Evolutionary conservation across 495 filamentous ascomycete genomes (phyloP).

Genomic region (Penicillium fimorum): DNA sequence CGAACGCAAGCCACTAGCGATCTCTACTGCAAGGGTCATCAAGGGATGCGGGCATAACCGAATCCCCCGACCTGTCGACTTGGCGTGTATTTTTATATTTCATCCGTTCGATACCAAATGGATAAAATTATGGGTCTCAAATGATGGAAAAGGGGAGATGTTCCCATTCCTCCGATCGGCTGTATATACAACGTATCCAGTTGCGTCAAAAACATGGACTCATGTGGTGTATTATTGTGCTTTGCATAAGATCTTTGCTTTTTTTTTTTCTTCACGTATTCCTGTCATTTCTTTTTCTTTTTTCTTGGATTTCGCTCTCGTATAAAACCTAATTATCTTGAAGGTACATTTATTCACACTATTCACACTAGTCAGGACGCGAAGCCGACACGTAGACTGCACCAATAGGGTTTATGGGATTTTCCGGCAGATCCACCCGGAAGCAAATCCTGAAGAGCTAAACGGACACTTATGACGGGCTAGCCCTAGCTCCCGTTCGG

Average conservation of each 20-base stretch:
- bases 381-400: background rate
- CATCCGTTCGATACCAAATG: background rate
- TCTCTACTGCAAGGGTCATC: conserved; percentile 10
- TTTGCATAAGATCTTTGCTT: background rate
- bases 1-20: background rate
- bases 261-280: background rate
- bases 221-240: background rate
- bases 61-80: conserved; percentile 10
- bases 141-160: background rate
- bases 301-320: background rate
- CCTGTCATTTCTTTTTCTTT: background rate
- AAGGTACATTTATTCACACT: background rate
- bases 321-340: no score
- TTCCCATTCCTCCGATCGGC: background rate
- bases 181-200: background rate
- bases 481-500: background rate
- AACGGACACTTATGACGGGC: background rate
- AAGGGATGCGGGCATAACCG: conserved; percentile 5
- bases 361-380: background rate
- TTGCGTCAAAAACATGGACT: background rate
- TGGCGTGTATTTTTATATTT: conserved; percentile 1
- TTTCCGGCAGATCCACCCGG: background rate
- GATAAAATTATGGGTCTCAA: background rate
- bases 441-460: background rate
- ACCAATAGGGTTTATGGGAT: background rate